These are phyloP conservation scores for Microcera coccophila DNA, from an alignment of 2,329 filamentous ascomycete genomes.

Conservation along the genomic window DNA sequence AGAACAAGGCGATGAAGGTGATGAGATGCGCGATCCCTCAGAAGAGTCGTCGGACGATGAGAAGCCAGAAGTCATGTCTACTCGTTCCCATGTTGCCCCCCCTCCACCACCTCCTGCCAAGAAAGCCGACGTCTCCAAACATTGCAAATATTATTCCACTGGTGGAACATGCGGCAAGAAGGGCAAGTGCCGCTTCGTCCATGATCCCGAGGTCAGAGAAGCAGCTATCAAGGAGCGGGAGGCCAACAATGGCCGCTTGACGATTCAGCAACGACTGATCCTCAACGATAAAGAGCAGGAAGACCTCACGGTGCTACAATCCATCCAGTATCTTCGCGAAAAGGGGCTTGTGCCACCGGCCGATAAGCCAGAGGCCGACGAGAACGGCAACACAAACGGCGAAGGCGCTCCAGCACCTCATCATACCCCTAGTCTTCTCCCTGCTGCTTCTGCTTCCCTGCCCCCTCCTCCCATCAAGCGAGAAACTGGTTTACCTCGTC, in stretches of 20 bases:
- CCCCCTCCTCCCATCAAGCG: slow-evolving; percentile 34
- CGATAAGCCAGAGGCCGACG: slow-evolving; percentile 13
- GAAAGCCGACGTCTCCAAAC: slow-evolving; percentile 59
- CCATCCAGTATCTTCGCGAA: slow-evolving; percentile 61
- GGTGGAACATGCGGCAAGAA: slow-evolving; percentile 67
- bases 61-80: slow-evolving; percentile 55
- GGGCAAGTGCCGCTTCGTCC: slow-evolving; percentile 71
- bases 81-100: slow-evolving; percentile 36
- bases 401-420: slow-evolving; percentile 12
- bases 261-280: slow-evolving; percentile 61
- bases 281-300: slow-evolving; percentile 67
- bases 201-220: slow-evolving; percentile 60
- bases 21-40: slow-evolving; percentile 57
- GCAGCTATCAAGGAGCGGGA: slow-evolving; percentile 61
- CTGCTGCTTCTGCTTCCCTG: slow-evolving; percentile 37
- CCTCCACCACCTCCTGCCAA: slow-evolving; percentile 42
- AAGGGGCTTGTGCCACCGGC: slow-evolving; percentile 48
- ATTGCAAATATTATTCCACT: slow-evolving; percentile 69
- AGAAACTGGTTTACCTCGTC: slow-evolving; percentile 29
- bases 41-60: slow-evolving; percentile 55
- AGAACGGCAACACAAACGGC: slow-evolving; percentile 15
- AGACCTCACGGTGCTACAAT: slow-evolving; percentile 61
- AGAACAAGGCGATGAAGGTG: slow-evolving; percentile 63
- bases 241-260: slow-evolving; percentile 62
- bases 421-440: slow-evolving; percentile 32